phyloP scores from a whole-genome alignment of 345 rosid species.

The Dovyalis caffra region DNA sequence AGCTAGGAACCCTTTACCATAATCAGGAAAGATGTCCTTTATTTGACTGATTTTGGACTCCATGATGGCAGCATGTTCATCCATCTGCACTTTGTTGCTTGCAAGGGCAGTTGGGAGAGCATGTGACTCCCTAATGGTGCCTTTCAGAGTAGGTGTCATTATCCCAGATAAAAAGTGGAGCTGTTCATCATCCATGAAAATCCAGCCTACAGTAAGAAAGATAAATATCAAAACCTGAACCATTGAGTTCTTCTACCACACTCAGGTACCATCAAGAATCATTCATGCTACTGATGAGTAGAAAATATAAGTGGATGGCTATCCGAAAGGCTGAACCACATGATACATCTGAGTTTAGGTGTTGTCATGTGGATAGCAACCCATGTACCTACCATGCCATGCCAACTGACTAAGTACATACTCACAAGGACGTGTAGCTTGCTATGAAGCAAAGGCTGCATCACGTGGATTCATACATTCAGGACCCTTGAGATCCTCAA shows the following conservation, averaged over 20 bases:
- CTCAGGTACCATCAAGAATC: background rate
- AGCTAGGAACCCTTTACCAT: constrained; percentile 73
- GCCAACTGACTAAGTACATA: too few relatives aligned
- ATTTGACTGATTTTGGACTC: constrained; percentile 88
- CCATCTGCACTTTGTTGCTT: constrained; percentile 40
- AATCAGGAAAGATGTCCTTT: constrained; percentile 88
- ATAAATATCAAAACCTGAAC: background rate
- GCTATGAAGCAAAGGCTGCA: background rate
- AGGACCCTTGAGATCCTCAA: background rate
- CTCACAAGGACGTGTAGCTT: too few relatives aligned
- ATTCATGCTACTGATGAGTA: background rate
- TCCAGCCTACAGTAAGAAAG: constrained; percentile 64
- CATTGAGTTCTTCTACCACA: background rate
- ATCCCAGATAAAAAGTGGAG: constrained; percentile 74
- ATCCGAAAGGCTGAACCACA: too few relatives aligned
- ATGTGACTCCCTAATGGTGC: constrained; percentile 32
- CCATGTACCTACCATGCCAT: too few relatives aligned
- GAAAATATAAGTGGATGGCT: too few relatives aligned
- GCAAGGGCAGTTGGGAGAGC: constrained; percentile 27
- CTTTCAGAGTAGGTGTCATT: constrained; percentile 36
- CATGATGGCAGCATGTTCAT: constrained; percentile 68
- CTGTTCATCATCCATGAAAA: constrained; percentile 74
- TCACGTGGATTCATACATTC: background rate
- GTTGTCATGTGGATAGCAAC: too few relatives aligned
- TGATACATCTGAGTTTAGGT: too few relatives aligned